A percentile compares a stretch with the other conserved stretches of the same genome.
Evolutionary conservation across 306 rosid species (phyloP).

Genomic region (Malus fusca): DNA sequence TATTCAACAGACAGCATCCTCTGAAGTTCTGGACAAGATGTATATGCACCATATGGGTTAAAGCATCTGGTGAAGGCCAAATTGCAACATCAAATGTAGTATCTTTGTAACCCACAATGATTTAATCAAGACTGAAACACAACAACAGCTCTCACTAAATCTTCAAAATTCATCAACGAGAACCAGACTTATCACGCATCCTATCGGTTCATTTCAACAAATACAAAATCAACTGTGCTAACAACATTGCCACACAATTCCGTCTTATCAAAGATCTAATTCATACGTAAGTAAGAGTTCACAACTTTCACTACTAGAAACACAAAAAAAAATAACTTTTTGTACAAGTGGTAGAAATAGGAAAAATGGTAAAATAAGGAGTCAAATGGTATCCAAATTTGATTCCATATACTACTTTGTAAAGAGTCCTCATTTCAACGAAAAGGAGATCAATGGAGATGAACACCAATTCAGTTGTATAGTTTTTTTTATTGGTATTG

Average conservation of each 20-base stretch:
- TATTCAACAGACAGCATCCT: background rate
- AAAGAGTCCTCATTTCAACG: background rate
- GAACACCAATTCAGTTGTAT: background rate
- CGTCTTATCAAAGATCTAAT: background rate
- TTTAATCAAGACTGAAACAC: background rate
- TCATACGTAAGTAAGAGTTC: background rate
- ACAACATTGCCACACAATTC: background rate
- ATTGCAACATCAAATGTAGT: background rate
- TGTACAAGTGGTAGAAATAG: background rate
- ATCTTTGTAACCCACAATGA: background rate
- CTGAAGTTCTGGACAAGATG: background rate
- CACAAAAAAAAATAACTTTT: background rate
- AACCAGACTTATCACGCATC: background rate
- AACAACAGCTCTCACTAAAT: background rate
- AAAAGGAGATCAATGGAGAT: background rate
- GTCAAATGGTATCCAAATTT: background rate
- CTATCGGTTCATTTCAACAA: background rate
- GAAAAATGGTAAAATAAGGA: background rate
- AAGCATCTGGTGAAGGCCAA: background rate
- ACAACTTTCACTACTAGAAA: background rate
- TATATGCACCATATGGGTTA: background rate
- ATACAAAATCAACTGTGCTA: background rate
- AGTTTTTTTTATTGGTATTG: background rate
- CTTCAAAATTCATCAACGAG: background rate
- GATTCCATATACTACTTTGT: background rate